phyloP scores from a whole-genome alignment of 768 basidiomycete species.

The Ramaria sp. region DNA sequence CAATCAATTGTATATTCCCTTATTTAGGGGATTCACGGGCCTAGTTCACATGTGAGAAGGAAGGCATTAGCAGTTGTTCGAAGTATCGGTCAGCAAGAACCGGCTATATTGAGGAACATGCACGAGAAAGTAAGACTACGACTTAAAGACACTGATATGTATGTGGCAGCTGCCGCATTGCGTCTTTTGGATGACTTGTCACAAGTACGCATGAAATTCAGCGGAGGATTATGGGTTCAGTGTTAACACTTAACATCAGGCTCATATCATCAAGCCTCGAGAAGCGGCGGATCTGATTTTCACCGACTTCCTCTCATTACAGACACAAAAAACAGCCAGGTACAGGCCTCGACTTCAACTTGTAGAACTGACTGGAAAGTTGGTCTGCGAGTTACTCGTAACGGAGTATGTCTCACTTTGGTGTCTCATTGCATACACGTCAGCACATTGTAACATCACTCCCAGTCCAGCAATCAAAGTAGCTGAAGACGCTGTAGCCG shows the following conservation, averaged over 20 bases:
- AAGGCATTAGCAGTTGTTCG: conserved; percentile 52
- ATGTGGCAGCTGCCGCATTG: conserved; percentile 35
- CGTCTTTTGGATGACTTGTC: neutral
- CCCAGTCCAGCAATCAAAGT: too few species aligned
- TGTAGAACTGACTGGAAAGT: neutral
- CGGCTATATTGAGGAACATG: conserved; percentile 29
- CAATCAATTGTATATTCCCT: neutral
- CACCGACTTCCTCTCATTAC: neutral
- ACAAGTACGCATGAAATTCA: neutral
- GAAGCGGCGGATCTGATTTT: neutral
- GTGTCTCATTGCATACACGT: neutral
- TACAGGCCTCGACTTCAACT: neutral
- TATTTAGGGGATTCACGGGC: neutral
- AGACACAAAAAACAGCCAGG: too few species aligned
- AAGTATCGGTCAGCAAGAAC: conserved; percentile 36
- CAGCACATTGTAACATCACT: too few species aligned
- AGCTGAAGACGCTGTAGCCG: neutral
- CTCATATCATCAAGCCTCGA: neutral
- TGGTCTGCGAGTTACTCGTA: neutral
- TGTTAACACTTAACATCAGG: neutral
- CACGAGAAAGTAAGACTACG: conserved; percentile 26
- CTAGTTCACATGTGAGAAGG: conserved; percentile 48
- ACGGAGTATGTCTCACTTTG: neutral
- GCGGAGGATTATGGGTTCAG: neutral
- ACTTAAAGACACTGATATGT: conserved; percentile 32